A percentile compares a stretch with the other conserved stretches of the same genome.
These are phyloP conservation scores for Rosa persica DNA, from an alignment of 306 rosid genomes.

Conservation along the genomic window DNA sequence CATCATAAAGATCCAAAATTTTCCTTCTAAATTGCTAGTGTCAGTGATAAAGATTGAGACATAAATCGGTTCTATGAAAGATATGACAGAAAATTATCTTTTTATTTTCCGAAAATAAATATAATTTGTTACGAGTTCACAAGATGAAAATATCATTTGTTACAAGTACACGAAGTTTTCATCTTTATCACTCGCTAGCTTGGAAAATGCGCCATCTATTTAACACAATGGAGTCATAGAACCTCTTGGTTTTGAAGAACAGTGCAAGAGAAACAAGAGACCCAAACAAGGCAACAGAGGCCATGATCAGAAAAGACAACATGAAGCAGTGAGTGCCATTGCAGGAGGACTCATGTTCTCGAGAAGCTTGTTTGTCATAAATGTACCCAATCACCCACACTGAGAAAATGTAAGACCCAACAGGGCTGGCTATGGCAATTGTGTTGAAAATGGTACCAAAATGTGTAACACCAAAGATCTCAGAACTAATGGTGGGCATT, in stretches of 20 bases:
- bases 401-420: constrained; percentile 87
- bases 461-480: constrained; percentile 74
- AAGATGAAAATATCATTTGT: background rate
- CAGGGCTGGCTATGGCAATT: constrained; percentile 70
- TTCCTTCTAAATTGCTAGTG: background rate
- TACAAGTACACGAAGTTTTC: background rate
- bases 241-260: constrained; percentile 61
- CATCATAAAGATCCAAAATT: background rate
- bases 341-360: constrained; percentile 39
- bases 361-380: constrained; percentile 58
- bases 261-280: constrained; percentile 57
- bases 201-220: constrained; percentile 41
- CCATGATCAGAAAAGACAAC: constrained; percentile 67
- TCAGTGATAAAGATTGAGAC: background rate
- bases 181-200: background rate
- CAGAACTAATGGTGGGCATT: constrained; percentile 86
- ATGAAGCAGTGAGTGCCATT: constrained; percentile 67
- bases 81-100: background rate
- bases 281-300: constrained; percentile 56
- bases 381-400: constrained; percentile 73
- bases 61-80: background rate
- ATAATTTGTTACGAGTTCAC: background rate
- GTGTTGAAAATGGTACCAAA: constrained; percentile 91
- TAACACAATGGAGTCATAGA: constrained; percentile 53
- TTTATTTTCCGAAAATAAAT: background rate